Evolutionary conservation across 257 asterid species (phyloP), one percentile per base, ranked within the genome.

Genomic region (Nyctanthes arbortristis): DNA sequence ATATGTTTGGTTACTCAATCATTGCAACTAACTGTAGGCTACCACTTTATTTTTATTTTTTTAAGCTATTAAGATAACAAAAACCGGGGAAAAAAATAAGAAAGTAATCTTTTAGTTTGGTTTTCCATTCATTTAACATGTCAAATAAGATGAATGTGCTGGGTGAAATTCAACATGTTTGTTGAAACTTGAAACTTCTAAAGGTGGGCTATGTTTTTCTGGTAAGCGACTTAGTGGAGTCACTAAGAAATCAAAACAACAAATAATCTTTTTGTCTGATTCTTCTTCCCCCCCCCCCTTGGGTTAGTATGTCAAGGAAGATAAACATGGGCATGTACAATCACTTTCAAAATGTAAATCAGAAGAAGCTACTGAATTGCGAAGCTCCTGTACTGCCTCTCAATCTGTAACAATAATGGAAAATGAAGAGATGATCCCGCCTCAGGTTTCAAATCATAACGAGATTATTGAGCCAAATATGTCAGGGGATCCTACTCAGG

Each of bases 401-500:
- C 69, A 58, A 55, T 61, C 30, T 54, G 37, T 27, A 11, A 69
- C 55, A 24, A 5, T 45, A 7, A 29, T 28, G 37, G 52, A 68
- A 65, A 12, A 12, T 3, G 67, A 31, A 34, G 74, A 63, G 49
- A 47, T 24, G n/a, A 33, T 59, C 60, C 49, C 43, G 70, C 27
- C 14, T 55, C 2, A 63, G 16, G 25, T 18, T 47, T 29, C 68
- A 30, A 32, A 63, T 40, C 43, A 29, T 71, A 70, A 58, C n/a
- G 74, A 14, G 68, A 27, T 62, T 54, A 3, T 59, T 25, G 59
- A 58, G 67, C 69, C 66, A 8, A 72, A 43, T 27, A 40, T 71
- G 81, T 63, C 83, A 2, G 81, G 72, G 52, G 67, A 74, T 74
- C 73, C 81, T 9, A 11, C 78, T 24, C 72, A 79, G 59, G 77